Evolutionary conservation across 257 asterid species (phyloP).

Genomic region (Nicotiana paniculata): DNA sequence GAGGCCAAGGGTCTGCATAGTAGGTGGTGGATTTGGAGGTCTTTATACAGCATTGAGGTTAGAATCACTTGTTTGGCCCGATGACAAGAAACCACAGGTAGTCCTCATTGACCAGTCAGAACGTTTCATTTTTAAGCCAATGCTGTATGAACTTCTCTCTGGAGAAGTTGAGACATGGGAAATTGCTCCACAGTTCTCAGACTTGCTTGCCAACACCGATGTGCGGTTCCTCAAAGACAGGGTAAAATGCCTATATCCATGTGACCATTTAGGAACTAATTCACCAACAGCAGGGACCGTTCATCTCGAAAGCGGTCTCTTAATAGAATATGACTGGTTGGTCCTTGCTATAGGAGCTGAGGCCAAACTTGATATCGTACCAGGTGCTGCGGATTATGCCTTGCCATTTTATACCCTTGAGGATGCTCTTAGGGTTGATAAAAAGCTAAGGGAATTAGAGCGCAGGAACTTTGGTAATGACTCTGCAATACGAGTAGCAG

Average conservation of each 20-base stretch:
- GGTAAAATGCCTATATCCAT: slow-evolving; percentile 64
- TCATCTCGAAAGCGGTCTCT: slow-evolving; percentile 79
- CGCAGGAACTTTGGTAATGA: slow-evolving; percentile 63
- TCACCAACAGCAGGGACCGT: slow-evolving; percentile 61
- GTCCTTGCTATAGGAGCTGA: slow-evolving; percentile 97
- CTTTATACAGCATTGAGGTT: slow-evolving; percentile 90
- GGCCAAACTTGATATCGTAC: slow-evolving; percentile 73
- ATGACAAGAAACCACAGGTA: slow-evolving; percentile 92
- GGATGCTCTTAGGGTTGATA: slow-evolving; percentile 78
- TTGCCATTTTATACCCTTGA: slow-evolving; percentile 90
- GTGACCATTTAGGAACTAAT: slow-evolving; percentile 48
- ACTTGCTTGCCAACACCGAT: slow-evolving; percentile 65
- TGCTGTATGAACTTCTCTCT: slow-evolving; percentile 87
- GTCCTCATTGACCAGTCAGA: slow-evolving; percentile 91
- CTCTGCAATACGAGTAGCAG: slow-evolving; percentile 62
- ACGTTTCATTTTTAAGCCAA: slow-evolving; percentile 90
- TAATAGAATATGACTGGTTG: slow-evolving; percentile 96
- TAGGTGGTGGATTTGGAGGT: slow-evolving; percentile 99
- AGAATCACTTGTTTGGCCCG: slow-evolving; percentile 93
- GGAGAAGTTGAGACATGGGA: slow-evolving; percentile 99
- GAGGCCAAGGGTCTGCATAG: slow-evolving; percentile 94
- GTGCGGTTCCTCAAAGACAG: slow-evolving; percentile 72
- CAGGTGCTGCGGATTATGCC: slow-evolving; percentile 85
- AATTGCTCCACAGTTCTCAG: slow-evolving; percentile 90
- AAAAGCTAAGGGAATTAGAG: slow-evolving; percentile 62